Conservation (phyloP, 225 moss, liverwort and hornwort genomes). For the Lunularia cruciata region DNA sequence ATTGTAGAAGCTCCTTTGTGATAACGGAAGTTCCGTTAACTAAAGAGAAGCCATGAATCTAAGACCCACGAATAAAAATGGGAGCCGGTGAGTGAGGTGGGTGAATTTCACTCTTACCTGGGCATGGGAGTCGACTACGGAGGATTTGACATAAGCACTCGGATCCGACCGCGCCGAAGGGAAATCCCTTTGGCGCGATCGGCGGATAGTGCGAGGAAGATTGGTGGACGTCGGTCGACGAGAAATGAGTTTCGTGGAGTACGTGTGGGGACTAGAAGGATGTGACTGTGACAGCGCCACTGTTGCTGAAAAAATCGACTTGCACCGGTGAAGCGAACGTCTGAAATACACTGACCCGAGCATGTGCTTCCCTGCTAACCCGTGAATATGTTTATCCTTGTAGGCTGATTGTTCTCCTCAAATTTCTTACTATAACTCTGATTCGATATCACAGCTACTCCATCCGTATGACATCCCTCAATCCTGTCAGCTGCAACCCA, state of each 20-base stretch:
- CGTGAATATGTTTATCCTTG: background rate
- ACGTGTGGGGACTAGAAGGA: constrained; percentile 62
- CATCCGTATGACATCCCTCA: background rate
- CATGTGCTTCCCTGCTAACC: constrained; percentile 45
- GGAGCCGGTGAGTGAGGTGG: too few species aligned
- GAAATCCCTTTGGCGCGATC: constrained; percentile 57
- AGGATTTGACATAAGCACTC: constrained; percentile 28
- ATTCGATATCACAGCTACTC: background rate
- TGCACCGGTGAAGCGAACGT: constrained; percentile 36
- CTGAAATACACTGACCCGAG: constrained; percentile 61
- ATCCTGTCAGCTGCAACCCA: background rate
- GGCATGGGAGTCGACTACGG: constrained; percentile 23
- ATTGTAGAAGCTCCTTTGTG: too few species aligned
- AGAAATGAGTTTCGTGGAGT: constrained; percentile 60
- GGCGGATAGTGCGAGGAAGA: constrained; percentile 58
- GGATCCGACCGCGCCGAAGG: constrained; percentile 55
- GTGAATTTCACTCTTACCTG: constrained; percentile 24
- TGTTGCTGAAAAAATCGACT: constrained; percentile 38
- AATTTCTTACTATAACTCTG: background rate
- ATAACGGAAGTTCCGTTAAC: too few species aligned
- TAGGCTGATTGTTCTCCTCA: background rate
- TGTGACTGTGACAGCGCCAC: constrained; percentile 86
- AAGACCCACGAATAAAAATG: too few species aligned
- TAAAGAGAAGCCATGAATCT: too few species aligned
- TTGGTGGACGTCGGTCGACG: constrained; percentile 62